Conservation (phyloP, 1,284 basidiomycete species). For the Ganoderma lucidum region DNA sequence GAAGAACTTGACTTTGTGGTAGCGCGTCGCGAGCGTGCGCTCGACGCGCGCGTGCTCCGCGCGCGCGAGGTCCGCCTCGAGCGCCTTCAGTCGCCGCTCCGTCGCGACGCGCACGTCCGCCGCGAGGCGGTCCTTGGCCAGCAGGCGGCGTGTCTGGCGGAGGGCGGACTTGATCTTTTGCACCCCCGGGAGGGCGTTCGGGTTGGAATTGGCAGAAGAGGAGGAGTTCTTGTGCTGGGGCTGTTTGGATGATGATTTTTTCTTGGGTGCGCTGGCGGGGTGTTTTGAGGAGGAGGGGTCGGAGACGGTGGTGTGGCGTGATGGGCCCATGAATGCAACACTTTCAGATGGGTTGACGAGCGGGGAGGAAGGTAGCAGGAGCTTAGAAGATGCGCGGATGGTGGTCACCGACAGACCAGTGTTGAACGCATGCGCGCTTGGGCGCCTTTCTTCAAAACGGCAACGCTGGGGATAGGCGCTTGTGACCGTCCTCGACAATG, state of each 20-base stretch:
- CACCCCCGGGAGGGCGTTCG: conserved; percentile 56
- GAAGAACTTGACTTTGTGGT: conserved; percentile 92
- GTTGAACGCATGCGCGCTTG: background rate
- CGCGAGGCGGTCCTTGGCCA: conserved; percentile 84
- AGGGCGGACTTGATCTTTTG: conserved; percentile 85
- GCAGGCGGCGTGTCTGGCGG: conserved; percentile 79
- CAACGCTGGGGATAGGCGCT: too few relatives aligned
- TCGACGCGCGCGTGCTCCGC: conserved; percentile 72
- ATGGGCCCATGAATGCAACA: background rate
- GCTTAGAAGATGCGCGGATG: background rate
- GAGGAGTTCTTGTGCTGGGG: conserved; percentile 25
- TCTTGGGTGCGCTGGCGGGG: conserved; percentile 12
- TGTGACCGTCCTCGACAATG: too few relatives aligned
- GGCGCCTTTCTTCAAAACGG: background rate
- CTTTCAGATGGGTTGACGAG: background rate
- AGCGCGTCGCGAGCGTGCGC: conserved; percentile 73
- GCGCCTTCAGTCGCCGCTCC: conserved; percentile 75
- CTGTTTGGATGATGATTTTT: conserved; percentile 20
- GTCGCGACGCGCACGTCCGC: conserved; percentile 82
- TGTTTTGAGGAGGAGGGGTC: conserved; percentile 28
- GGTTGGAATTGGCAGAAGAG: background rate
- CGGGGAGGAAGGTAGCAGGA: background rate
- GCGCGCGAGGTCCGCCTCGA: conserved; percentile 78
- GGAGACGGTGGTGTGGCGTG: conserved; percentile 5
- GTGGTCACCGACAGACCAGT: background rate